Evolutionary conservation across 345 rosid species (phyloP).

Genomic region (Psidium guajava): DNA sequence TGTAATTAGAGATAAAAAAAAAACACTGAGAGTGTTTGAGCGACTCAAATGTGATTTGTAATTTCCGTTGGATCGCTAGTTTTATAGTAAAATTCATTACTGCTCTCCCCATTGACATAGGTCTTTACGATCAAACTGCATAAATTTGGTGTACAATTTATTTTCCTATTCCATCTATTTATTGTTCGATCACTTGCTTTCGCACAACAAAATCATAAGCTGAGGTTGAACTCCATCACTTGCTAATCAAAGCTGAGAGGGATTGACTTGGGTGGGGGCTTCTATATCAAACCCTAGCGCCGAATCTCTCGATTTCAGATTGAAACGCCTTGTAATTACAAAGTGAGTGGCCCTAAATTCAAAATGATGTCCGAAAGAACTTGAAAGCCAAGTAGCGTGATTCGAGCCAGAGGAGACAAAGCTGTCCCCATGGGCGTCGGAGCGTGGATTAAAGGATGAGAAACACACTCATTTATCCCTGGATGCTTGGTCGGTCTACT

Average conservation of each 20-base stretch:
- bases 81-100: no score
- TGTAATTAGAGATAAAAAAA: no score
- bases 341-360: not conserved
- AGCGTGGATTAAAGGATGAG: conserved; percentile 5
- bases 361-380: not conserved
- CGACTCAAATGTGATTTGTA: no score
- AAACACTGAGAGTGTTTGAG: no score
- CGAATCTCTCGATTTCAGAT: not conserved
- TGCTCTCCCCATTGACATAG: no score
- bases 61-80: no score
- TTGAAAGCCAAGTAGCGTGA: conserved; percentile 7
- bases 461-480: not conserved
- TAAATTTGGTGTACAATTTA: no score
- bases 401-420: conserved; percentile 27
- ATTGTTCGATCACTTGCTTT: no score
- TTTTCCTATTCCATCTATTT: no score
- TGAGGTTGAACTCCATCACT: not conserved
- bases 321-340: not conserved
- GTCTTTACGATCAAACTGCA: no score
- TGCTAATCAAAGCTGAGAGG: not conserved
- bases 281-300: not conserved
- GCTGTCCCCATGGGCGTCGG: conserved; percentile 30
- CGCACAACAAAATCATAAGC: not conserved
- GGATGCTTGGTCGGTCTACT: not conserved
- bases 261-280: not conserved